phyloP scores from a whole-genome alignment of 108 stramenopile species.

The Nitzschia sp. region DNA sequence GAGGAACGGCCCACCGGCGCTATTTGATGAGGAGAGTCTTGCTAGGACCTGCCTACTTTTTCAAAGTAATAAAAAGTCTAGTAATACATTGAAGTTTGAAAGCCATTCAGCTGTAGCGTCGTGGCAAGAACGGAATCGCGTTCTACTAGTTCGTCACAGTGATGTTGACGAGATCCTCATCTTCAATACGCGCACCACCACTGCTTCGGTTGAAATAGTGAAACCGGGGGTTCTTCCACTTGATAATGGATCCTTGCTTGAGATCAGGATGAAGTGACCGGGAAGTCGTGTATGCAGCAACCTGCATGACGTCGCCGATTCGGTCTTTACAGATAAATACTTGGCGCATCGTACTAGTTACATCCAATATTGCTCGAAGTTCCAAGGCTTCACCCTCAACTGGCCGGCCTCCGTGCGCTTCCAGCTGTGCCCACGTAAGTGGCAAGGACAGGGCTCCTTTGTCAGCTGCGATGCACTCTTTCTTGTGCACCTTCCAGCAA shows the following conservation, averaged over 20 bases:
- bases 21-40: too few species aligned
- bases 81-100: too few species aligned
- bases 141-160: too few species aligned
- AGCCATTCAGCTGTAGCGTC: too few species aligned
- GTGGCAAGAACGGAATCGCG: too few species aligned
- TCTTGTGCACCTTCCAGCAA: conserved; percentile 46
- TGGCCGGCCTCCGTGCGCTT: conserved; percentile 29
- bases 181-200: conserved; percentile 43
- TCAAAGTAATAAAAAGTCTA: too few species aligned
- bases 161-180: conserved; percentile 36
- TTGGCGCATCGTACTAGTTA: conserved; percentile 32
- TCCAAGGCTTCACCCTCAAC: conserved; percentile 33
- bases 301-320: conserved; percentile 16
- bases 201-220: conserved; percentile 39
- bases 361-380: conserved; percentile 37
- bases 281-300: conserved; percentile 39
- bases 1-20: too few species aligned
- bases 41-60: too few species aligned
- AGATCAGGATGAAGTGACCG: conserved; percentile 33
- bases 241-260: conserved; percentile 20
- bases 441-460: conserved; percentile 6
- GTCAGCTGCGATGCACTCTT: conserved; percentile 16
- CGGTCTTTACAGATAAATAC: conserved; percentile 42
- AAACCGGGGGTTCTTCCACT: conserved; percentile 49
- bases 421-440: conserved; percentile 43